Base-by-base conservation (phyloP, 768 basidiomycete genomes). In the Xerocomus potaroensis region DNA sequence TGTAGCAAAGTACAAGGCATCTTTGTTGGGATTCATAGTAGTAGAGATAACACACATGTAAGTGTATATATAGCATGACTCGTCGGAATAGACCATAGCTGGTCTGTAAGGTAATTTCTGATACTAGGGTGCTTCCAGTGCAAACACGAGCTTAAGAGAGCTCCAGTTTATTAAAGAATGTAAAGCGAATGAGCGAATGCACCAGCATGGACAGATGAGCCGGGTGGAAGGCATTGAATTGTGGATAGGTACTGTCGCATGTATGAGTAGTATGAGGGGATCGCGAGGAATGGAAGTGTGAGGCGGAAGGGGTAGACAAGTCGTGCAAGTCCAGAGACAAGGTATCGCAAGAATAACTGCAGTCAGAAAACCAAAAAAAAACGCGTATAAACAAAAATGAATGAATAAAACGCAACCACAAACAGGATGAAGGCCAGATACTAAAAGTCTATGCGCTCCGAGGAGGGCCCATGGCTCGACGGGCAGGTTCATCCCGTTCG, bases 391-490 rank as follows among this genome's bases (percentile, higher is more conserved):
- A 46, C 51, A 50, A 45, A 33, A 61, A 41, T 39, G 44, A 14
- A 32, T 22, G 29, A 45, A 35, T 12, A 21, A 31, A 43, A 33
- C 26, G 9, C 45, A 45, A 23, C 36, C 33, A 23, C 35, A 24
- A 32, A 26, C 16, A 19, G 24, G 30, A 29, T 21, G 18, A 19
- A 8, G 34, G 7, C 22, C 8, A 11, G 18, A 29, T 15, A 12
- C 9, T 29, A 14, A 21, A 8, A 36, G 11, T 29, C 29, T 55
- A 62, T 35, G 51, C 38, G 15, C 56, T 56, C 29, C 61, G 58
- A 23, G 36, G 33, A 19, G 64, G 66, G 5, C 64, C 66, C 50
- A 66, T 51, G n/a, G 64, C 64, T 15, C 64, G 45, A 23, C 64
- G 60, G 14, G 48, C 53, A 21, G 64, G 66, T 29, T 62, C 59